Conservation (phyloP, 225 moss, liverwort and hornwort genomes). For the Physcomitrium patens region DNA sequence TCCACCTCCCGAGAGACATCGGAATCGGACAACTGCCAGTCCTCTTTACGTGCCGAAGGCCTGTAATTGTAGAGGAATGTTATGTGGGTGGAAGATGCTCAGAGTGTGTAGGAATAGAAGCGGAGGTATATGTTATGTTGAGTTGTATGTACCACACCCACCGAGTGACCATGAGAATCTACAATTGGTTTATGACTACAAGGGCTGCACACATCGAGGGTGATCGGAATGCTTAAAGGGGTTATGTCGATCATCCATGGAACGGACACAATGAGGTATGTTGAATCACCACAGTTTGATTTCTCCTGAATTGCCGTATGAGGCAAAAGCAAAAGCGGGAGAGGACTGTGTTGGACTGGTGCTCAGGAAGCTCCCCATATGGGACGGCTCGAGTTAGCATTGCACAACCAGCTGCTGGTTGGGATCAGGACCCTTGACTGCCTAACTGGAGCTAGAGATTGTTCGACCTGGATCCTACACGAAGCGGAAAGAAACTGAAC, state of each 20-base stretch:
- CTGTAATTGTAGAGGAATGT: too few species aligned
- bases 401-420: conserved; percentile 1
- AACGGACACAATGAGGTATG: neutral
- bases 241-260: neutral
- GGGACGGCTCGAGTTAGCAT: neutral
- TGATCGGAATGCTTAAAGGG: neutral
- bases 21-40: too few species aligned
- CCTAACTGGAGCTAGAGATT: too few species aligned
- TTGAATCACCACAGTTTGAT: conserved; percentile 7
- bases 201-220: neutral
- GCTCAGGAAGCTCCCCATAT: neutral
- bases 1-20: too few species aligned
- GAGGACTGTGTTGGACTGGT: neutral
- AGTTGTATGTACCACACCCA: neutral
- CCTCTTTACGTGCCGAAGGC: too few species aligned
- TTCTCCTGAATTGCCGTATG: neutral
- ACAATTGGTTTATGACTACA: neutral
- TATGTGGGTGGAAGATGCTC: neutral
- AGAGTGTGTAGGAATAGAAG: conserved; percentile 9
- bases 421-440: too few species aligned
- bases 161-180: neutral
- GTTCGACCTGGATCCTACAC: too few species aligned
- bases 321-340: conserved; percentile 5
- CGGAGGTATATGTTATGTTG: neutral
- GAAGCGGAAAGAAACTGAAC: too few species aligned